A percentile compares a stretch with the other conserved stretches of the same genome.
Evolutionary conservation across 192 early-diverging fungal species (phyloP).

Genomic region (Dispira simplex): DNA sequence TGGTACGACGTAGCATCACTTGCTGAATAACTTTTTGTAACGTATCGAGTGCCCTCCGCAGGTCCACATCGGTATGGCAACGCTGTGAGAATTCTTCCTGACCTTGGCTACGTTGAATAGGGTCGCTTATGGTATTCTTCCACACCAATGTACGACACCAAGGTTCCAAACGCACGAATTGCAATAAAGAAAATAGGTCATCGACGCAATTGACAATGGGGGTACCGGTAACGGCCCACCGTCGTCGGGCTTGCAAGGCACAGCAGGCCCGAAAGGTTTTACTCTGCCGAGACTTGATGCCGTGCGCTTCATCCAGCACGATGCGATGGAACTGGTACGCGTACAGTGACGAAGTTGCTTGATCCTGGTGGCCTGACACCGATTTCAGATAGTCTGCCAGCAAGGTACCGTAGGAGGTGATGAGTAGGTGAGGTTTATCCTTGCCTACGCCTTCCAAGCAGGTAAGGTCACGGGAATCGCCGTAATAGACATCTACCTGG

Average conservation of each 20-base stretch:
- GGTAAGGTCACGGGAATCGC: neutral
- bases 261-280: slow-evolving; percentile 57
- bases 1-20: slow-evolving; percentile 75
- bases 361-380: neutral
- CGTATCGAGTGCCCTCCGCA: slow-evolving; percentile 18
- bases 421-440: neutral
- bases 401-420: slow-evolving; percentile 5
- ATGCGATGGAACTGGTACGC: slow-evolving; percentile 68
- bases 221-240: slow-evolving; percentile 93
- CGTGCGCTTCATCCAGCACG: slow-evolving; percentile 90
- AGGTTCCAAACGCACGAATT: slow-evolving; percentile 61
- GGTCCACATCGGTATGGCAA: slow-evolving; percentile 17
- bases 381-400: slow-evolving; percentile 6
- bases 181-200: slow-evolving; percentile 73
- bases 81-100: slow-evolving; percentile 9
- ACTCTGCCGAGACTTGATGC: slow-evolving; percentile 70
- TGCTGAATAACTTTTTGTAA: slow-evolving; percentile 58
- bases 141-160: slow-evolving; percentile 59
- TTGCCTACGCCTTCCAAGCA: neutral
- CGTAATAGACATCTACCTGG: neutral
- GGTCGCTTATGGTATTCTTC: slow-evolving; percentile 55
- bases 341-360: slow-evolving; percentile 18
- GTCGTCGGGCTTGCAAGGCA: slow-evolving; percentile 41
- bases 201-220: slow-evolving; percentile 76
- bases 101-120: slow-evolving; percentile 45